Base-by-base conservation (phyloP, 176 grass and related monocot genomes). In the Musa acuminata region DNA sequence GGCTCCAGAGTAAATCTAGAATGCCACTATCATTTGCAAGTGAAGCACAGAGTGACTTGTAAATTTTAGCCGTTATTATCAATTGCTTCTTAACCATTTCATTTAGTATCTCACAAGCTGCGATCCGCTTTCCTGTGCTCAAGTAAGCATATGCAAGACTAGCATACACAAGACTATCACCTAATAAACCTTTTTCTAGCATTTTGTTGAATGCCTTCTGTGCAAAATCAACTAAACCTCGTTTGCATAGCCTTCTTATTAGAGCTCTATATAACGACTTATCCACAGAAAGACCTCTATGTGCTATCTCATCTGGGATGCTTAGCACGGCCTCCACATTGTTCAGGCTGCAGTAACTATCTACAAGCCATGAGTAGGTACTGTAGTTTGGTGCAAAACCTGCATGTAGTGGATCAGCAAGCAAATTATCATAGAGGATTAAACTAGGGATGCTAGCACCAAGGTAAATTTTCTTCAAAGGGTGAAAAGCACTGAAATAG, bases 221-320 rank as follows among this genome's bases (percentile, higher is more conserved):
- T 49, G 94, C 87, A 75, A 85, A 79, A 70, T 93, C 86, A 75
- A 91, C 78, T 51, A 87, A 17, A 5, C 85, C 85, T 72, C 79
- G 83, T 62, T 80, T 97, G 77, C 93, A 96, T 58, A 96, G 62
- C 67, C 87, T 92, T 88, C 93, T 84, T 82, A 97, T 82, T 9
- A 96, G 64, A 67, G 90, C 84, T 80, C 93, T 87, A 64, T 90
- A 97, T 13, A 92, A 60, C 14, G 93, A 82, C 75, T 88, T 92
- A 81, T 90, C 83, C 71, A 78, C 83, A 55, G 69, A 77, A 88
- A 78, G 49, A 10, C 90, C 87, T 81, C 87, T 87, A 79, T 79
- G 86, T 50, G 62, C 59, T 74, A 96, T 83, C 53, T 96, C 93
- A 72, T 90, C 87, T 3, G 93, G 87, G 29, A 96, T 69, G n/a